Percentiles rank a stretch among this genome's conserved stretches.
Evolutionary conservation across 202 grass and related monocot species (phyloP).

Genomic region (Setaria viridis): DNA sequence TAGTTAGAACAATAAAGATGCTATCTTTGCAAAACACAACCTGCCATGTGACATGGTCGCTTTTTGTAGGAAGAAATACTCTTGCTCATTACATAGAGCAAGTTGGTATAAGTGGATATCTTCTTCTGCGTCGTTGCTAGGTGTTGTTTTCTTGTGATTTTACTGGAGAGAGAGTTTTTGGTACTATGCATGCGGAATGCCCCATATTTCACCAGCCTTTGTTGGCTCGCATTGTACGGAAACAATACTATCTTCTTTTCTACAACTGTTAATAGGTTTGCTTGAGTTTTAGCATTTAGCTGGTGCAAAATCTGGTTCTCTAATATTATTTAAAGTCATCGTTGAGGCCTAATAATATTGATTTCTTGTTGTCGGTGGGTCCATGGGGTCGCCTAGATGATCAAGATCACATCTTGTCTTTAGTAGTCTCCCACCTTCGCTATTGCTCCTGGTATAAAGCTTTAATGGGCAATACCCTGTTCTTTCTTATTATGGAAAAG

Average conservation of each 20-base stretch:
- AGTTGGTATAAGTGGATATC: background rate
- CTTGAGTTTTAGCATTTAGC: constrained; percentile 12
- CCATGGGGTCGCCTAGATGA: background rate
- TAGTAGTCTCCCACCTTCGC: constrained; percentile 19
- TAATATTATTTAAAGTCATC: background rate
- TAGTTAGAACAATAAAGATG: background rate
- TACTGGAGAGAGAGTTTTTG: background rate
- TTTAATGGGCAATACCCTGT: background rate
- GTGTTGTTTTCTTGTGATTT: background rate
- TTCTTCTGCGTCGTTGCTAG: background rate
- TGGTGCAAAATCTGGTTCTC: background rate
- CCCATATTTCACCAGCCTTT: background rate
- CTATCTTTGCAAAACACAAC: constrained; percentile 14
- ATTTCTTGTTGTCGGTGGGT: background rate
- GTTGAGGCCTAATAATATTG: background rate
- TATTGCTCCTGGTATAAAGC: constrained; percentile 30
- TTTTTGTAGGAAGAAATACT: constrained; percentile 1
- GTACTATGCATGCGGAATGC: background rate
- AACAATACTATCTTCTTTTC: background rate
- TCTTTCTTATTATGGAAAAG: constrained; percentile 25
- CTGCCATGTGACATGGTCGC: background rate
- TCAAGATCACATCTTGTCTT: constrained; percentile 13
- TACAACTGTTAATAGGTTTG: background rate
- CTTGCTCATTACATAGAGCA: constrained; percentile 5
- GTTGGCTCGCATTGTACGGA: background rate